Evolutionary conservation across 441 rosid genomes (phyloP), one percentile per base, ranked within the genome.

Genomic region (Euphorbia schlechtendalii): DNA sequence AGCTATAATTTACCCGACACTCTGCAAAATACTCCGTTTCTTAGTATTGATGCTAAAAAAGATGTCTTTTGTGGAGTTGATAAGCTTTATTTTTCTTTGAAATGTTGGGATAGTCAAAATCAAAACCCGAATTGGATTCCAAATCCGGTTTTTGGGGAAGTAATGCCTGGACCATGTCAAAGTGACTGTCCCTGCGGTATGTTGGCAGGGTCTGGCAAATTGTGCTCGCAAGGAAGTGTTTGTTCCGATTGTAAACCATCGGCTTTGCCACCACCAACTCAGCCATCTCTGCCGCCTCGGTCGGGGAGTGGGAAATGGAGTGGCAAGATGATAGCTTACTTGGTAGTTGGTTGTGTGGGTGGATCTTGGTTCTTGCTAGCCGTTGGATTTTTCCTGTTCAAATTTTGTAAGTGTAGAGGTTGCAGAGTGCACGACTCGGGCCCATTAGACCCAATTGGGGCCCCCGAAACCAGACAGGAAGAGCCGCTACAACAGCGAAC

Each of bases 381-480:
- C 4, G 5, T 74, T 15, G 70, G 73, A 8, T 86, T 84, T 70
- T 80, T 82, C 27, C 43, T 78, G 30, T 77, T 76, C 68, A 78
- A 64, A 25, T 61, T 75, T 57, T 81, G 78, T 78, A 82, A 78
- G 53, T 74, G 77, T 4, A 71, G 80, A 55, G 79, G 83, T 3
- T 80, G 82, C 34, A 77, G 89, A 0, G 79, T 91, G 21, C 96
- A 91, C 54, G 94, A 88, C 72, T 91, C 94, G 0, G 88, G 96
- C 2, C 87, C 70, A 21, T 49, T 86, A 10, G 92, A 86, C 1
- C 86, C 77, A 59, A 15, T 67, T 0, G 73, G 41, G 36, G 30
- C 69, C 28, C 53, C 51, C 2, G 61, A 25, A 60, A 70, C 59
- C 27, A 67, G 54, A 30, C 46, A 6, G 46, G 69, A 66, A 32